Conservation (phyloP, 2,329 filamentous ascomycete genomes). For the Aspergillus versicolor region DNA sequence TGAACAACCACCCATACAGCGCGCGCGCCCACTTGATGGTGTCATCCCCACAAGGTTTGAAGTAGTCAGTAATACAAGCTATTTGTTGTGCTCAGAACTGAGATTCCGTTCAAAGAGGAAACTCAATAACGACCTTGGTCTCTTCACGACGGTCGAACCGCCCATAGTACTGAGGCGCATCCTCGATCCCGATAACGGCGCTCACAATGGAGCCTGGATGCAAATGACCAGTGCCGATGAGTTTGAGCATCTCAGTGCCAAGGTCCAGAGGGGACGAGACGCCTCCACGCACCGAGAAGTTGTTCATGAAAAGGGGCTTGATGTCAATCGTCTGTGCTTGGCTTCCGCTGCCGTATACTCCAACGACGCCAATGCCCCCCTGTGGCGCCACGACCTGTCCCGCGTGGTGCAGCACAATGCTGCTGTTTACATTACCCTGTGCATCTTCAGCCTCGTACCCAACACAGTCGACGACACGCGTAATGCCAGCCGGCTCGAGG, state of each 20-base stretch:
- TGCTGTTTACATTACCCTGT: not conserved
- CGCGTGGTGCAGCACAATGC: not conserved
- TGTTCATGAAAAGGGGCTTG: not conserved
- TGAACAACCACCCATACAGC: no score
- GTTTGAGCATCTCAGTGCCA: not conserved
- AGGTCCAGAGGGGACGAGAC: not conserved
- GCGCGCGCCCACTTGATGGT: no score
- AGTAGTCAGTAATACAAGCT: no score
- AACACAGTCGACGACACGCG: constrained; percentile 64
- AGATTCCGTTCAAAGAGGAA: not conserved
- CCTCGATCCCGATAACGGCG: constrained; percentile 28
- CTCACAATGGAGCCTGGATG: constrained; percentile 29
- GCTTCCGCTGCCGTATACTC: not conserved
- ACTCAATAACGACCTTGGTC: constrained; percentile 22
- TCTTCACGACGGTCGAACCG: constrained; percentile 24
- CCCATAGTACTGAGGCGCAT: constrained; percentile 26
- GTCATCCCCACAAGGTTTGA: no score
- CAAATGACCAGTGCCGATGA: constrained; percentile 26
- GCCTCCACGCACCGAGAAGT: not conserved
- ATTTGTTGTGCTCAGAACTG: no score
- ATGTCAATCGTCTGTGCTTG: not conserved
- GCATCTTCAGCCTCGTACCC: constrained; percentile 62
- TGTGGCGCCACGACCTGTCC: not conserved
- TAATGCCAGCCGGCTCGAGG: constrained; percentile 55
- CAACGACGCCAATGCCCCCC: not conserved